Base-by-base conservation (phyloP, 306 rosid genomes). In the Luffa aegyptiaca region DNA sequence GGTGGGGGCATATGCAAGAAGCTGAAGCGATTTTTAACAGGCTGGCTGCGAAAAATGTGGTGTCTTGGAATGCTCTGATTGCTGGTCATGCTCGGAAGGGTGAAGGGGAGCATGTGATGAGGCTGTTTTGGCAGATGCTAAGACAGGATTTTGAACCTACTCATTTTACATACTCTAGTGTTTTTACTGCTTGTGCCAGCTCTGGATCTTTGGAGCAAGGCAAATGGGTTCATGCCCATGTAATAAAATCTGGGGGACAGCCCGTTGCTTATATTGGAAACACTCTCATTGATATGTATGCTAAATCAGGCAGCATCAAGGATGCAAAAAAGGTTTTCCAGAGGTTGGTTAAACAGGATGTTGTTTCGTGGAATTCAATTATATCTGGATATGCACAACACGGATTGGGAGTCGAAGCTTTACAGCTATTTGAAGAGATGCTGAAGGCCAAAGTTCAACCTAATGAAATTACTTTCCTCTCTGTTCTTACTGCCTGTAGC, bases 31-130 rank as follows among this genome's bases (percentile, higher is more conserved):
- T 81, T 10, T 81, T 81, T 26, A 62, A 81, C 5, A 18, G 55
- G 33, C 9, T 81, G 73, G 68, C 51, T 33, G 46, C 45, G 1
- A 81, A 81, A 36, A 81, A 81, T 14, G 84, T 75, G 42, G 84
- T 81, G 52, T 81, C 80, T 75, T 81, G 84, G 84, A 81, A 81
- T 81, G 84, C 80, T 81, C 52, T 75, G 66, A 81, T 81, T 75
- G 84, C 76, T 36, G 80, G 84, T 69, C 58, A 81, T 75, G 75
- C 84, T 37, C 68, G 84, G 55, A 82, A 66, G 70, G 80, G 81
- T 11, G 63, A 77, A 77, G 78, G 52, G 37, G 78, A 68, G 66
- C 53, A 62, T n/a, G 80, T 59, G 13, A 20, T 81, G 53, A 39
- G 66, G 42, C 46, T 75, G 2, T 81, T 81, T 8, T 18, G 48